Conservation (phyloP, 805 yeast genomes). For the Starmerella ratchasimensis region DNA sequence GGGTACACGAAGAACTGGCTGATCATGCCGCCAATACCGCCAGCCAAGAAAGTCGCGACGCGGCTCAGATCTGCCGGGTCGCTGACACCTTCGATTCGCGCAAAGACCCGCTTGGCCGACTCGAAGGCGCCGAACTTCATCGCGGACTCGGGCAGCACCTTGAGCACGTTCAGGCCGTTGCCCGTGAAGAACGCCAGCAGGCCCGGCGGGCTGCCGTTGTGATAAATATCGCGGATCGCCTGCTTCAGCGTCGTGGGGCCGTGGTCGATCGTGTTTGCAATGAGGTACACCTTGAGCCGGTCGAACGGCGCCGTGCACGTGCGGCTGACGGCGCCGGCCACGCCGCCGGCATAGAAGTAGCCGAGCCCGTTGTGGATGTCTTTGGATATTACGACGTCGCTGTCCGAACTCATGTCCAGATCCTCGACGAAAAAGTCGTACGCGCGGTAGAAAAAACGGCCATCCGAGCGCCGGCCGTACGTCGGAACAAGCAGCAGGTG, state of each 20-base stretch:
- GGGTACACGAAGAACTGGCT: slow-evolving; percentile 92
- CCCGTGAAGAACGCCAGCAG: slow-evolving; percentile 81
- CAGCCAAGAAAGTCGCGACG: slow-evolving; percentile 73
- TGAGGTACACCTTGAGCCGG: slow-evolving; percentile 81
- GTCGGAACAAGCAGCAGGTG: slow-evolving; percentile 71
- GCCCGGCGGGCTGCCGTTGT: slow-evolving; percentile 55
- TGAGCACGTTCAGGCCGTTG: slow-evolving; percentile 81
- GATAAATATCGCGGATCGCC: slow-evolving; percentile 69
- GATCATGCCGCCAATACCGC: slow-evolving; percentile 91
- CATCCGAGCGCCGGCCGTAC: slow-evolving; percentile 29
- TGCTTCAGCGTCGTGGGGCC: slow-evolving; percentile 51
- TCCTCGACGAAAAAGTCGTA: slow-evolving; percentile 69
- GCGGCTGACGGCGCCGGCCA: slow-evolving; percentile 90
- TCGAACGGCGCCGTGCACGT: slow-evolving; percentile 97
- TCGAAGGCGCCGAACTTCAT: slow-evolving; percentile 96
- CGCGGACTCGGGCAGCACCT: slow-evolving; percentile 94
- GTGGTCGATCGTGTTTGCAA: slow-evolving; percentile 43
- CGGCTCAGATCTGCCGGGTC: slow-evolving; percentile 60
- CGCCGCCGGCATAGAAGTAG: slow-evolving; percentile 85
- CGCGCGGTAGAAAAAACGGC: slow-evolving; percentile 47
- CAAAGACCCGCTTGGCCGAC: slow-evolving; percentile 60
- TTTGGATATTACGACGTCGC: slow-evolving; percentile 74
- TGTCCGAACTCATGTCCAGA: slow-evolving; percentile 73
- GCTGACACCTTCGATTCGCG: slow-evolving; percentile 59
- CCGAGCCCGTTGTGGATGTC: slow-evolving; percentile 77